Evolutionary conservation across 495 filamentous ascomycete species (phyloP).

Genomic region (Aspergillus mulundensis): DNA sequence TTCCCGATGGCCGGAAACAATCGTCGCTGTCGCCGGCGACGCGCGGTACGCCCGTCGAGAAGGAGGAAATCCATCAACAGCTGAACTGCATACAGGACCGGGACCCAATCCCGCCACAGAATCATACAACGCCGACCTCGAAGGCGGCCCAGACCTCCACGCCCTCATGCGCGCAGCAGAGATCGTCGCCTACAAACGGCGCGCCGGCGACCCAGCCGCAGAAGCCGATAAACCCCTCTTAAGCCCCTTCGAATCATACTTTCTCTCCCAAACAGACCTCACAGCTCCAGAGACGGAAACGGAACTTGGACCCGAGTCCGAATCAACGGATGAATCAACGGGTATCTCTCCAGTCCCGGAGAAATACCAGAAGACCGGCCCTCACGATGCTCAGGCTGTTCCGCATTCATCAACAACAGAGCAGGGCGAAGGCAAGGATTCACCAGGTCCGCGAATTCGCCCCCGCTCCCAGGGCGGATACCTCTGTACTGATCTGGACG

Average conservation of each 20-base stretch:
- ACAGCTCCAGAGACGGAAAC: background rate
- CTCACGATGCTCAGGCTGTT: conserved; percentile 1
- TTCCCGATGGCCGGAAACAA: conserved; percentile 31
- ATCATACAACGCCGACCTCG: conserved; percentile 30
- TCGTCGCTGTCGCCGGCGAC: conserved; percentile 76
- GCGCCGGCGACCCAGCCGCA: conserved; percentile 18
- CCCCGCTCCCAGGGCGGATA: conserved; percentile 68
- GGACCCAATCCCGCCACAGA: conserved; percentile 29
- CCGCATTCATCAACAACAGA: background rate
- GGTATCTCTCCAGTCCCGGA: conserved; percentile 13
- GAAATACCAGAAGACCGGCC: conserved; percentile 21
- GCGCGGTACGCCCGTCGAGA: conserved; percentile 59
- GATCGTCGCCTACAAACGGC: conserved; percentile 71
- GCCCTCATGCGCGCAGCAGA: conserved; percentile 81
- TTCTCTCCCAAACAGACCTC: conserved; percentile 26
- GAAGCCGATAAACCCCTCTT: conserved; percentile 18
- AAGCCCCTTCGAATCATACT: conserved; percentile 34
- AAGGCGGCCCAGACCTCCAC: conserved; percentile 76
- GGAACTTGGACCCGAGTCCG: background rate
- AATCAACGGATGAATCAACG: background rate
- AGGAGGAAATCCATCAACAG: conserved; percentile 29
- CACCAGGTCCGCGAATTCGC: conserved; percentile 30
- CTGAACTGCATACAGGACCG: conserved; percentile 17
- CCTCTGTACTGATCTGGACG: conserved; percentile 83
- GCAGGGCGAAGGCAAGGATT: background rate